Conservation (phyloP, 2,329 filamentous ascomycete genomes). For the Ceratocystis harringtonii region DNA sequence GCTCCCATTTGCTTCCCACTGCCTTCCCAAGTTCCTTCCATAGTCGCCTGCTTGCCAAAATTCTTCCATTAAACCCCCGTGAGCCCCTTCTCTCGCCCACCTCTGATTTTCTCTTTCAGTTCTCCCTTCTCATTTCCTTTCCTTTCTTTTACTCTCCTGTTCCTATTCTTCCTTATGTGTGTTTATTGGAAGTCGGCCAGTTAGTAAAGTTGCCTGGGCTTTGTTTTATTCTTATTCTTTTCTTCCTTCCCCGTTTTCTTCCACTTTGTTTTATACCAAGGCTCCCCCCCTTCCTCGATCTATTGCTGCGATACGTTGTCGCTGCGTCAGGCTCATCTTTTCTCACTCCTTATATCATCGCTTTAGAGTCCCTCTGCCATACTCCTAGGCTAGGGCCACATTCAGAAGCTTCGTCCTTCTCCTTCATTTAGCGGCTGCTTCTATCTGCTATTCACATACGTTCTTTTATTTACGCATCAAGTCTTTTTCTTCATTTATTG, state of each 20-base stretch:
- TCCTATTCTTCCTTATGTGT: background rate
- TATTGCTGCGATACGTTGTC: background rate
- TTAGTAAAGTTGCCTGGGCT: background rate
- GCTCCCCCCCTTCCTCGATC: background rate
- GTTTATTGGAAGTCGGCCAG: constrained; percentile 1
- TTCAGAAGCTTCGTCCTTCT: background rate
- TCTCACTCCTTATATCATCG: background rate
- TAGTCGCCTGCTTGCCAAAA: constrained; percentile 4
- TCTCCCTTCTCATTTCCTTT: constrained; percentile 22
- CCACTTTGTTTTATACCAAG: background rate
- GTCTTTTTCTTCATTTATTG: background rate
- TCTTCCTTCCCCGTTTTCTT: background rate
- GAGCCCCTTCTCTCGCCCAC: constrained; percentile 12
- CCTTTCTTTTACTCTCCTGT: constrained; percentile 20
- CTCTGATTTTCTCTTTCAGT: constrained; percentile 21
- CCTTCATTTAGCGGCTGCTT: background rate
- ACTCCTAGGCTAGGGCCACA: background rate
- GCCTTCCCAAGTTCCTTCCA: background rate
- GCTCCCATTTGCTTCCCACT: background rate
- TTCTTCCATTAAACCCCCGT: constrained; percentile 14
- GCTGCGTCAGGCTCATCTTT: background rate
- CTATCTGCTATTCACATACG: background rate
- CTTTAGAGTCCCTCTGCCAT: background rate
- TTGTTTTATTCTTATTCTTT: background rate
- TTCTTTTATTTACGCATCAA: constrained; percentile 1